These are phyloP conservation scores for Coleophoma eucalyptorum DNA, from an alignment of 2,329 filamentous ascomycete species.

Conservation along the genomic window DNA sequence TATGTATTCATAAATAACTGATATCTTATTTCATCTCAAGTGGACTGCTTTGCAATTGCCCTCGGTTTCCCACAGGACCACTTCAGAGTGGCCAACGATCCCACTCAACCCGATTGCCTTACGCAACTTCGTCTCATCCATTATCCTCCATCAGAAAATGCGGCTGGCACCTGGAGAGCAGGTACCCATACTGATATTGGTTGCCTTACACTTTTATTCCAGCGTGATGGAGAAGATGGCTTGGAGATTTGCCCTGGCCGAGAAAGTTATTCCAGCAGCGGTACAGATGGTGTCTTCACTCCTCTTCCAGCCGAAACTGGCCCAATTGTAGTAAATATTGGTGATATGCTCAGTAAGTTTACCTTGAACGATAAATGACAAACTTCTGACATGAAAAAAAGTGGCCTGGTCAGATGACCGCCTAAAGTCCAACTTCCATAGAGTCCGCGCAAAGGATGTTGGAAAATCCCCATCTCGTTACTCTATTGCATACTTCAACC, in stretches of 20 bases:
- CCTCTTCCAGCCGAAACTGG: slow-evolving; percentile 25
- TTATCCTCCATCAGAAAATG: slow-evolving; percentile 43
- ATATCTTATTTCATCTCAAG: too few relatives aligned
- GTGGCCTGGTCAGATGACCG: slow-evolving; percentile 62
- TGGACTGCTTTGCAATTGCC: neutral
- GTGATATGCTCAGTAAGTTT: slow-evolving; percentile 48
- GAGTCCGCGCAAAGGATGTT: slow-evolving; percentile 32
- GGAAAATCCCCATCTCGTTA: slow-evolving; percentile 46
- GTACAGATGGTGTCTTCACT: slow-evolving; percentile 55
- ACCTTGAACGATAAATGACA: too few relatives aligned
- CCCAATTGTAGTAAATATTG: slow-evolving; percentile 59
- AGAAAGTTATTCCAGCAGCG: slow-evolving; percentile 50
- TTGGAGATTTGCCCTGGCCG: slow-evolving; percentile 61
- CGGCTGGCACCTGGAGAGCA: slow-evolving; percentile 43
- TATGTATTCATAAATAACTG: too few relatives aligned
- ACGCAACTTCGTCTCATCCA: slow-evolving; percentile 50
- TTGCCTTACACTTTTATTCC: slow-evolving; percentile 58
- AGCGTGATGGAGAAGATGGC: slow-evolving; percentile 53
- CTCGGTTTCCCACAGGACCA: neutral
- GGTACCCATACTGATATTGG: slow-evolving; percentile 61
- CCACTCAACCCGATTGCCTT: slow-evolving; percentile 40
- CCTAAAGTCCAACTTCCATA: slow-evolving; percentile 61
- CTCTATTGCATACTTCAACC: slow-evolving; percentile 62
- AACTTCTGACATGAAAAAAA: neutral
- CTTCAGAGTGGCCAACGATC: slow-evolving; percentile 33